Conservation (phyloP, 768 basidiomycete species). For the Lactarius quietus region DNA sequence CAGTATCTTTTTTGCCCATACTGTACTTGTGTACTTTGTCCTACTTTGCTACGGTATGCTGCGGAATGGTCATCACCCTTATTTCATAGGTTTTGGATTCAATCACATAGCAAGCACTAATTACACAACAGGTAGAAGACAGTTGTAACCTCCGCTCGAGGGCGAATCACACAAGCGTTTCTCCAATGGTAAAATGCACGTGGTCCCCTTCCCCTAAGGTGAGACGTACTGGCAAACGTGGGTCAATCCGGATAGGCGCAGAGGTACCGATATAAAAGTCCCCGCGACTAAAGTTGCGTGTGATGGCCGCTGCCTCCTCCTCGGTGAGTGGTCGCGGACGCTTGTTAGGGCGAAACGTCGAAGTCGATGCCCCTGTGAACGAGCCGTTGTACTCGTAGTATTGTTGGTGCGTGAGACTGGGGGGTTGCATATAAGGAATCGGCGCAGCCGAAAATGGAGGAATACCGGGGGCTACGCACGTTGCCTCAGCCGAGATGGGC, state of each 20-base stretch:
- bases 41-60: no score
- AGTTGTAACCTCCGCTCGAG: neutral
- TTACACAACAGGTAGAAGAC: constrained; percentile 20
- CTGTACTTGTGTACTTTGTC: neutral
- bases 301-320: constrained; percentile 80
- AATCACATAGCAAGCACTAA: constrained; percentile 7
- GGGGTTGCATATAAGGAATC: constrained; percentile 40
- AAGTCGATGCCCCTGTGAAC: constrained; percentile 65
- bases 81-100: neutral
- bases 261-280: constrained; percentile 81
- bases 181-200: constrained; percentile 63
- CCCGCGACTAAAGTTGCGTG: constrained; percentile 74
- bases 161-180: constrained; percentile 39
- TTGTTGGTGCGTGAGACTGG: constrained; percentile 46
- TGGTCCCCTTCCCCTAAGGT: constrained; percentile 81
- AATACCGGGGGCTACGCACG: constrained; percentile 33
- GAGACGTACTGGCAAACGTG: constrained; percentile 71
- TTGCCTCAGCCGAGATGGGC: constrained; percentile 27
- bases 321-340: constrained; percentile 77
- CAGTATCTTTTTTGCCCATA: constrained; percentile 20
- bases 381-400: constrained; percentile 64
- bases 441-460: constrained; percentile 39
- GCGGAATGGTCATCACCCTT: neutral
- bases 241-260: constrained; percentile 80
- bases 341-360: constrained; percentile 77